Base-by-base conservation (phyloP, 345 rosid genomes). In the Passiflora organensis region DNA sequence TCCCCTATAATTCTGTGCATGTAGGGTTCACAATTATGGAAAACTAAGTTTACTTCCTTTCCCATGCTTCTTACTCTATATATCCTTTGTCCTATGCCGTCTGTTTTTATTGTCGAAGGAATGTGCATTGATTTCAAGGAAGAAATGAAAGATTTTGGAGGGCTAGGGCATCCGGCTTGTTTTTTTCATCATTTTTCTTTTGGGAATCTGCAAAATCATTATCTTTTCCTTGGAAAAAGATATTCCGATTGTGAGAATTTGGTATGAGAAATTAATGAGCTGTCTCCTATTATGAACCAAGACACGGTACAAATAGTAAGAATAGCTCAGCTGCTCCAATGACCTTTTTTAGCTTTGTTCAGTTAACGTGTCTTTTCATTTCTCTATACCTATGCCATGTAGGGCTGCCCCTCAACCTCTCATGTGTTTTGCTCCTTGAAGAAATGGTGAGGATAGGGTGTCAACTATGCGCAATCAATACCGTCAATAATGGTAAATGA, bases 51-150 rank as follows among this genome's bases (percentile, higher is more conserved):
- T 51, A 22, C 32, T 55, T 56, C 20, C n/a, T 24, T 54, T 60
- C 71, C 17, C 55, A 58, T 56, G 55, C 53, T 51, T 39, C 67
- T 45, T 28, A 64, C 60, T 55, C 10, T 28, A 19, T n/a, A n/a
- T n/a, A n/a, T 55, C 37, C 4, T 57, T 76, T 59, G 76, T 73
- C 84, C 78, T 56, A 42, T 47, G 24, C 50, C 63, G 41, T 59
- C 67, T 76, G 80, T 73, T 60, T 62, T 65, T 73, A 62, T 52
- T 34, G 68, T 65, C 45, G 5, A 64, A 71, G 65, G 81, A 80
- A 76, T 71, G 63, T 71, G 73, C 76, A 69, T 64, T 69, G 68
- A 66, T 72, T 72, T 68, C 68, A 15, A 42, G 48, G 32, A 56
- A 25, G 32, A 64, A 53, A 47, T 58, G 42, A 20, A 56, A 32